Base-by-base conservation (phyloP, 129 eudicot genomes). In the Escallonia rubra region DNA sequence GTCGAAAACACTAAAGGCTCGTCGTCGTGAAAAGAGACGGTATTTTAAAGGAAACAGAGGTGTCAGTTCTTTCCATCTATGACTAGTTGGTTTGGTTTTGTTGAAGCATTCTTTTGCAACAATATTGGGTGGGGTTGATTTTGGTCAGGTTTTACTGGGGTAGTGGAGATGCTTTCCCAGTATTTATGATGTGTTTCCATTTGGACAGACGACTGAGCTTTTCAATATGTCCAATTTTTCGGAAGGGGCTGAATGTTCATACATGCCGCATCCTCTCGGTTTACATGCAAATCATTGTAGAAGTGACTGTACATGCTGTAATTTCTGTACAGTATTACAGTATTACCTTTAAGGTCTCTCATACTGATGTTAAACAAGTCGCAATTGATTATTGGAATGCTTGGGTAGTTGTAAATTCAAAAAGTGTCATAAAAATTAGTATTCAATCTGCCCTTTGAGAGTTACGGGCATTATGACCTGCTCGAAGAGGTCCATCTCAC, bases 91-190 rank as follows among this genome's bases (percentile, higher is more conserved):
- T 69, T 70, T 76, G 62, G 62, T 79, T 74, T 64, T 61, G 16
- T 78, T 76, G 65, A 75, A 72, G 69, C 72, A 69, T 74, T 75
- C 58, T 73, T 72, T 76, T 14, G 71, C 55, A 59, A 48, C 68
- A 63, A 51, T 50, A 56, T 64, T 66, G 72, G 84, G 71, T 58
- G 13, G 45, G 64, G 58, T 69, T 55, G 57, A 49, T 59, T 66
- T 13, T 58, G 59, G 61, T 45, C 43, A 41, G 58, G 63, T 11
- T 11, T 57, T 57, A 38, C 41, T 65, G 43, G 65, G 50, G 8
- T 57, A 50, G 41, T 57, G 47, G 59, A 38, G 76, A 61, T 54
- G 42, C 68, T 41, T 59, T 48, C 42, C 54, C 61, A 14, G 5
- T 67, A 54, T 54, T 57, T 52, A 43, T 72, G 73, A 64, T 47